Percentiles rank a stretch among this genome's conserved stretches.
These are phyloP conservation scores for Lagenidium giganteum DNA, from an alignment of 352 stramenopile species.

Conservation along the genomic window DNA sequence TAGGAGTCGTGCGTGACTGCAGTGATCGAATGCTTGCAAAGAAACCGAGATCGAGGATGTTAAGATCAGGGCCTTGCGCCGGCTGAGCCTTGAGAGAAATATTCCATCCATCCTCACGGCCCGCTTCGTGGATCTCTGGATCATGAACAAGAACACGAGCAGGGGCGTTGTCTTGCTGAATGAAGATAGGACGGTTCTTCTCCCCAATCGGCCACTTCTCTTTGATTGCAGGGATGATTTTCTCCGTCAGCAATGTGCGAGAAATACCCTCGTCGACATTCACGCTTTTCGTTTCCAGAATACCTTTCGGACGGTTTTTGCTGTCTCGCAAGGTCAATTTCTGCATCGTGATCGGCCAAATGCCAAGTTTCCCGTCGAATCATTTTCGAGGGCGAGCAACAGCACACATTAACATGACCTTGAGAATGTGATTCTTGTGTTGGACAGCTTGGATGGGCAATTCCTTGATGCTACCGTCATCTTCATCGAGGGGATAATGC, in stretches of 20 bases:
- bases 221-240: constrained; percentile 21
- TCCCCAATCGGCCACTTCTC: constrained; percentile 7
- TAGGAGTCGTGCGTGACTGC: no score
- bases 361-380: constrained; percentile 13
- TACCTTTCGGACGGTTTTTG: constrained; percentile 12
- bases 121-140: constrained; percentile 12
- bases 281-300: constrained; percentile 13
- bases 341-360: constrained; percentile 12
- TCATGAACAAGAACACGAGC: constrained; percentile 17
- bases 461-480: neutral
- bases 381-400: constrained; percentile 3
- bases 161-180: constrained; percentile 26
- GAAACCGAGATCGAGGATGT: constrained; percentile 20
- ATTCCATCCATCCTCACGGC: constrained; percentile 7
- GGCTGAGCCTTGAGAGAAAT: constrained; percentile 16
- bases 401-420: constrained; percentile 16
- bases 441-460: neutral
- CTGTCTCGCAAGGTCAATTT: constrained; percentile 9
- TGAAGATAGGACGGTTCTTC: constrained; percentile 7
- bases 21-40: constrained; percentile 22
- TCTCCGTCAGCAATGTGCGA: constrained; percentile 6
- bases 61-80: constrained; percentile 20
- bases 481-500: no score
- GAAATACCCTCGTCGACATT: constrained; percentile 12
- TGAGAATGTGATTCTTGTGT: constrained; percentile 1